phyloP scores from a whole-genome alignment of 371 early-diverging fungal species.

The Actinomortierella ambigua region DNA sequence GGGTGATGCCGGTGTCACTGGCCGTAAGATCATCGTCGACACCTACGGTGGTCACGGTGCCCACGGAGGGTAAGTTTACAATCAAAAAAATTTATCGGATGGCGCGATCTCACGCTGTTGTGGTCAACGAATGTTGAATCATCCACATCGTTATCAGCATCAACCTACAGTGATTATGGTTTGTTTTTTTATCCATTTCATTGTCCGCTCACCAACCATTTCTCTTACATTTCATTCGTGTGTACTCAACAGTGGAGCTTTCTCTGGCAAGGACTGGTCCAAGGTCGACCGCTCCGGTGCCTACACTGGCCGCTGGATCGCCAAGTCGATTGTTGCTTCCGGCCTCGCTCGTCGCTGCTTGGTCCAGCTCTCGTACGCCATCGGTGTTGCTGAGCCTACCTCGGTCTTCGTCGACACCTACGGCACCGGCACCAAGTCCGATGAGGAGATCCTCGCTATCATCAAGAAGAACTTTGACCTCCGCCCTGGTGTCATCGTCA shows the following conservation, averaged over 20 bases:
- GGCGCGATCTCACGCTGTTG: too few relatives aligned
- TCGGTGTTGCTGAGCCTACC: constrained; percentile 98
- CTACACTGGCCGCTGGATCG: constrained; percentile 99
- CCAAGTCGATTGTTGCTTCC: constrained; percentile 94
- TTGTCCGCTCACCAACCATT: neutral
- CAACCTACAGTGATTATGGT: neutral
- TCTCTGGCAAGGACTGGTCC: constrained; percentile 99
- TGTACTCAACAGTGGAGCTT: constrained; percentile 91
- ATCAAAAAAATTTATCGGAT: neutral
- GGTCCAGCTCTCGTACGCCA: constrained; percentile 99
- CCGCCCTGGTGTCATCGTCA: constrained; percentile 98
- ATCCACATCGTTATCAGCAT: neutral
- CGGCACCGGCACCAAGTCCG: constrained; percentile 91
- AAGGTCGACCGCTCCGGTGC: constrained; percentile 99
- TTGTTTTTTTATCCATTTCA: neutral
- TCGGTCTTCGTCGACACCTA: constrained; percentile 98
- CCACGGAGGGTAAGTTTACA: constrained; percentile 83
- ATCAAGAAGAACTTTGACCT: constrained; percentile 98
- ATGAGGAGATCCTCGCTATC: constrained; percentile 90
- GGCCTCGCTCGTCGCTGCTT: constrained; percentile 93
- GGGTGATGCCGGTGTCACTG: constrained; percentile 99
- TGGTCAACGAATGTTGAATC: too few relatives aligned
- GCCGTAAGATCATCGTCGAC: constrained; percentile 99
- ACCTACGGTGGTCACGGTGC: constrained; percentile 98
- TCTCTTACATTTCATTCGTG: neutral